Percentiles rank a stretch among this genome's conserved stretches.
These are phyloP conservation scores for Oryza punctata DNA, from an alignment of 176 grass and related monocot genomes.

Conservation along the genomic window DNA sequence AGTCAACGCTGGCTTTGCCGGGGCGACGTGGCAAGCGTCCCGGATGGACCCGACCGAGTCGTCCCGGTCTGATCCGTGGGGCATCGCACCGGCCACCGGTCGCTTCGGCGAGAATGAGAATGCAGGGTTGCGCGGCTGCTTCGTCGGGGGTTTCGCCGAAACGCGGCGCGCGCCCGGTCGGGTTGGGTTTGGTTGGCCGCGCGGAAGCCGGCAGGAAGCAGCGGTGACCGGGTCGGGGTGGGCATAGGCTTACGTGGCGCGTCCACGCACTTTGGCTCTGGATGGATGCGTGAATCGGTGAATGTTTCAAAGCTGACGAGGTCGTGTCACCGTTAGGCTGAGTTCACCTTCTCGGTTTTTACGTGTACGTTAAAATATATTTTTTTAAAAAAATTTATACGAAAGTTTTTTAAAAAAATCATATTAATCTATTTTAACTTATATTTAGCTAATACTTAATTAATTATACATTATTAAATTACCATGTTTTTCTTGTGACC, in stretches of 20 bases:
- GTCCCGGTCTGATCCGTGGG: neutral
- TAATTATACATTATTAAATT: no score
- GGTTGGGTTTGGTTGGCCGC: slow-evolving; percentile 5
- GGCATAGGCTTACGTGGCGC: neutral
- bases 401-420: no score
- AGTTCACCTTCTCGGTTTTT: no score
- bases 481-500: no score
- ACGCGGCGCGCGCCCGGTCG: neutral
- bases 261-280: neutral
- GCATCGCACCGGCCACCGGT: neutral
- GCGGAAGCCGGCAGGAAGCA: slow-evolving; percentile 25
- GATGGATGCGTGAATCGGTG: neutral
- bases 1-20: slow-evolving; percentile 10
- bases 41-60: slow-evolving; percentile 22
- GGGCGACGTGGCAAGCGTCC: neutral
- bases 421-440: no score
- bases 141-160: neutral
- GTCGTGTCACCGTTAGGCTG: neutral
- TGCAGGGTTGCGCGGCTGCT: neutral
- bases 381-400: no score
- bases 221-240: slow-evolving; percentile 1
- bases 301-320: slow-evolving; percentile 25
- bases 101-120: neutral
- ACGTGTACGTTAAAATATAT: no score
- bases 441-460: no score